Percentiles rank a stretch among this genome's conserved stretches.
phyloP scores from a whole-genome alignment of 805 yeast species.

The Myxozyma lipomycoides region DNA sequence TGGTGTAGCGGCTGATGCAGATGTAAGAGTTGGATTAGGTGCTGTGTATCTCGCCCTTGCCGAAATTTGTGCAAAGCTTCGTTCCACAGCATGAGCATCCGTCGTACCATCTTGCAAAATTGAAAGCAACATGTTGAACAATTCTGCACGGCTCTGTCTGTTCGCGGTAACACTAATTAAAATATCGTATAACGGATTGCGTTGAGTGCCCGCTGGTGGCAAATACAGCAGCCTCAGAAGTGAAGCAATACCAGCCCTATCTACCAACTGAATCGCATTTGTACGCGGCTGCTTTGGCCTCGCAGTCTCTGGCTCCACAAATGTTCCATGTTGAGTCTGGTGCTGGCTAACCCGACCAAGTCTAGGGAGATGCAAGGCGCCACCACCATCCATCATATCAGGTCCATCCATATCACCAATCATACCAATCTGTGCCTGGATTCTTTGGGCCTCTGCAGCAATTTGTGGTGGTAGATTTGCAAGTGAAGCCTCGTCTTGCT shows the following conservation, averaged over 20 bases:
- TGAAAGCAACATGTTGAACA: constrained; percentile 61
- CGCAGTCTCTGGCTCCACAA: constrained; percentile 18
- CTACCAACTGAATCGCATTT: constrained; percentile 62
- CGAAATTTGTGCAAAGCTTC: constrained; percentile 55
- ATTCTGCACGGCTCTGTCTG: constrained; percentile 73
- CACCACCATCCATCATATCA: not conserved
- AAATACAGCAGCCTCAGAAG: constrained; percentile 65
- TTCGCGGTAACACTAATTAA: constrained; percentile 65
- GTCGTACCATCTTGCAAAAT: constrained; percentile 71
- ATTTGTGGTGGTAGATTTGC: constrained; percentile 34
- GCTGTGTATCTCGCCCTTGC: constrained; percentile 42
- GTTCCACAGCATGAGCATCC: constrained; percentile 58
- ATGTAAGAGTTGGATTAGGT: constrained; percentile 11
- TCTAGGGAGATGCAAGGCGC: constrained; percentile 1
- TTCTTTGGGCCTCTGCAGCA: constrained; percentile 35
- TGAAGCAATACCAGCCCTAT: constrained; percentile 70
- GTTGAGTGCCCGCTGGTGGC: constrained; percentile 53
- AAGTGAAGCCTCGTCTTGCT: constrained; percentile 35
- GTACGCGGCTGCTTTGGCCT: constrained; percentile 39
- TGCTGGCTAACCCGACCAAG: not conserved
- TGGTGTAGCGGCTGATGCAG: not conserved
- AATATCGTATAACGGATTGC: constrained; percentile 62
- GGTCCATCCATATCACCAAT: not conserved
- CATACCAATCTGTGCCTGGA: constrained; percentile 14
- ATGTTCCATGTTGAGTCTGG: not conserved